Evolutionary conservation across 2,329 filamentous ascomycete species (phyloP).

Genomic region (Penicillium sp.): DNA sequence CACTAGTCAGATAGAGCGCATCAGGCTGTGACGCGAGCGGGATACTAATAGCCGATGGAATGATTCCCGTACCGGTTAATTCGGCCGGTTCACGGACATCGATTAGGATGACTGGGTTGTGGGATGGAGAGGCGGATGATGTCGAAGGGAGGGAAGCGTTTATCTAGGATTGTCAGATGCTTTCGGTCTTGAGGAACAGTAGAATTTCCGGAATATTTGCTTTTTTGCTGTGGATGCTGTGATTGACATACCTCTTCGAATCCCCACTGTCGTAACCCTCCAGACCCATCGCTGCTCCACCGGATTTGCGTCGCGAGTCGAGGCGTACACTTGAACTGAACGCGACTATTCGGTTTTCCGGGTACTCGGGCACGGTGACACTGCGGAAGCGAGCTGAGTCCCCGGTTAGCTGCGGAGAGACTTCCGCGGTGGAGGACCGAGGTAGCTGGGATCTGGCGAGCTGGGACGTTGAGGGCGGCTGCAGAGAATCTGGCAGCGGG

Average conservation of each 20-base stretch:
- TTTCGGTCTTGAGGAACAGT: no score
- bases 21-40: constrained; percentile 73
- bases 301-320: constrained; percentile 20
- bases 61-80: constrained; percentile 47
- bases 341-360: no score
- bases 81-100: constrained; percentile 48
- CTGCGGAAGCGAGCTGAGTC: constrained; percentile 8
- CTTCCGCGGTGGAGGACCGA: constrained; percentile 7
- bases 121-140: constrained; percentile 20
- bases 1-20: constrained; percentile 65
- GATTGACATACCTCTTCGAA: constrained; percentile 34
- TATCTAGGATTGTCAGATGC: constrained; percentile 24
- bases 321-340: no score
- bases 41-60: constrained; percentile 77
- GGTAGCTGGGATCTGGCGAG: constrained; percentile 6
- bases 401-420: constrained; percentile 14
- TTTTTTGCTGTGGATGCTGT: no score
- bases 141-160: constrained; percentile 30
- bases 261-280: constrained; percentile 25
- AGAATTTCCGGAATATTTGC: no score
- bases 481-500: constrained; percentile 4
- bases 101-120: constrained; percentile 34
- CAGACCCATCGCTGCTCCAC: constrained; percentile 17
- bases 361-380: no score
- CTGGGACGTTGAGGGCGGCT: constrained; percentile 3